Base-by-base conservation (phyloP, 176 grass and related monocot species). In the Ensete ventricosum region DNA sequence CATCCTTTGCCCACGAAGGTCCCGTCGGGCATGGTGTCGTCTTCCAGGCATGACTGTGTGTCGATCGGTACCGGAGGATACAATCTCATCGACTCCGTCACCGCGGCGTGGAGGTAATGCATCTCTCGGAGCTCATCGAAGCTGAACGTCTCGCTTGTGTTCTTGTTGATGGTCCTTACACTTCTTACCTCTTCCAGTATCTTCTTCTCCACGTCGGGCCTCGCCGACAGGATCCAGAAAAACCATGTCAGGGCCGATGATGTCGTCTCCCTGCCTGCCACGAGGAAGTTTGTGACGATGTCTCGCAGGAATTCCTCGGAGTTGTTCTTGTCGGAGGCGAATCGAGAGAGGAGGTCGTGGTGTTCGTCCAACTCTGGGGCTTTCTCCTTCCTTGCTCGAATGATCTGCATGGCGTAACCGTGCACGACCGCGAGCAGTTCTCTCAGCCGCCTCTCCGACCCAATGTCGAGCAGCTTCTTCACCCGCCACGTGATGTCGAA, bases 181-280 rank as follows among this genome's bases (percentile, higher is more conserved):
- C 5, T 69, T 11, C 29, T 48, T 7, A 69, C 66, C 29, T 69
- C 66, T 11, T 69, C 27, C 3, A 13, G 23, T 29, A 69, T 69
- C 66, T 34, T 25, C 48, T 79, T 1, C 6, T 22, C 43, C 23
- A 71, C 62, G 26, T 70, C 62, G 58, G 76, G 51, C 13, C 29
- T 66, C 14, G 12, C 20, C 25, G 58, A 23, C 52, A 86, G 67
- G 69, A 82, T 50, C 84, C 84, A 86, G 74, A 86, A 86, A 60
- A 87, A 91, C 85, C 87, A 89, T 19, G 79, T 80, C 62, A 89
- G 76, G n/a, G 73, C 87, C 9, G 83, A 77, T 12, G 87, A 80
- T 26, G 83, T 85, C 1, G 76, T 83, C 58, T 89, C 87, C 10
- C 87, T 79, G 1, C 83, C 83, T 48, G 87, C 87, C 24, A 89